Evolutionary conservation across 1,284 basidiomycete species (phyloP).

Genomic region (Naganishia sp.): DNA sequence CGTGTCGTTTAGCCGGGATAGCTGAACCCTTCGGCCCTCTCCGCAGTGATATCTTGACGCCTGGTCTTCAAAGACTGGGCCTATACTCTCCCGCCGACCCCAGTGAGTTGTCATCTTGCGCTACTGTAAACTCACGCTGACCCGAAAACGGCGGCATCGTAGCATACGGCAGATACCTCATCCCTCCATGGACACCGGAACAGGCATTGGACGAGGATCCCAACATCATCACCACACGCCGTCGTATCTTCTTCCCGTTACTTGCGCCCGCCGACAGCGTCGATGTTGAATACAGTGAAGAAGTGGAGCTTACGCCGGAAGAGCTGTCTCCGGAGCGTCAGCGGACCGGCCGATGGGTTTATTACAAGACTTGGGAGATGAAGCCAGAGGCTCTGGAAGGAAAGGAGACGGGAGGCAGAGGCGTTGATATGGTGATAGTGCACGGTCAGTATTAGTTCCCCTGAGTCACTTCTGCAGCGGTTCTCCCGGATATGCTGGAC

Average conservation of each 20-base stretch:
- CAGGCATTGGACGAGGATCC: conserved; percentile 43
- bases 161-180: conserved; percentile 51
- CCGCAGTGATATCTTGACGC: conserved; percentile 48
- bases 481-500: too few relatives aligned
- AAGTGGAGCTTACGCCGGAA: conserved; percentile 44
- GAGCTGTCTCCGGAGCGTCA: conserved; percentile 44
- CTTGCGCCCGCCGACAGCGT: conserved; percentile 42
- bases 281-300: conserved; percentile 48
- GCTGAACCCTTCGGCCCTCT: background rate
- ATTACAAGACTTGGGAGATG: conserved; percentile 53
- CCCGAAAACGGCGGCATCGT: background rate
- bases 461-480: too few relatives aligned
- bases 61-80: conserved; percentile 42
- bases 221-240: conserved; percentile 41
- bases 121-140: background rate
- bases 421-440: conserved; percentile 50
- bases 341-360: conserved; percentile 50
- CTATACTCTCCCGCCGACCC: conserved; percentile 48
- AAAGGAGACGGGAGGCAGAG: conserved; percentile 48
- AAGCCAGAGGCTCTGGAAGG: conserved; percentile 42
- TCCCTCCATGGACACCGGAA: conserved; percentile 47
- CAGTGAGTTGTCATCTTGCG: conserved; percentile 40
- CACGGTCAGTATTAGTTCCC: too few relatives aligned
- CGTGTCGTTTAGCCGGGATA: background rate
- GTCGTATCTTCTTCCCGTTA: conserved; percentile 49